Percentiles rank a stretch among this genome's conserved stretches.
Conservation (phyloP, 176 grass and related monocot genomes). For the Raddia distichophylla region DNA sequence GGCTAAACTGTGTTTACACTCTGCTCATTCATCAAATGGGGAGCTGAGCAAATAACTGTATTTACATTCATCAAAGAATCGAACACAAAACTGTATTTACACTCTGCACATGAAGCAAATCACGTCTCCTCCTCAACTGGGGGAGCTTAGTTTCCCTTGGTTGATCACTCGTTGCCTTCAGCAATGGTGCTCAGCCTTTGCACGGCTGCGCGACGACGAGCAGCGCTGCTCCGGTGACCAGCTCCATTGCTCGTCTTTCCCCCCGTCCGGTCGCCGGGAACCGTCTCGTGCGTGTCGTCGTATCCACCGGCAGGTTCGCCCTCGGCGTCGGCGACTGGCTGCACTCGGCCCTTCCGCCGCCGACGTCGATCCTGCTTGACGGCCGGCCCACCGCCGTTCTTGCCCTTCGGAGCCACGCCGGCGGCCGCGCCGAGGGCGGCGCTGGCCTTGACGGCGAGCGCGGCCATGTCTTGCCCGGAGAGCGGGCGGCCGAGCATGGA, state of each 20-base stretch:
- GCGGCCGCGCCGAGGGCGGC: background rate
- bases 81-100: background rate
- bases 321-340: background rate
- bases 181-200: slow-evolving; percentile 27
- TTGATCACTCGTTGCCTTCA: slow-evolving; percentile 17
- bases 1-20: background rate
- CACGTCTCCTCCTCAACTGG: slow-evolving; percentile 10
- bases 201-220: background rate
- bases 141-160: background rate
- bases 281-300: background rate
- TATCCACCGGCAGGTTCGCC: background rate
- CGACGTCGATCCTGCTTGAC: background rate
- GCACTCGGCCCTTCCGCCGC: background rate
- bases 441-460: slow-evolving; percentile 62
- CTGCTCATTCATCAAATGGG: background rate
- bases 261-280: background rate
- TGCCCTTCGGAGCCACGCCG: background rate
- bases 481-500: slow-evolving; percentile 41
- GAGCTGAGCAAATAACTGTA: background rate
- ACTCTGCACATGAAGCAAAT: background rate
- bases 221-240: too few species aligned
- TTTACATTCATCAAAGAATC: background rate
- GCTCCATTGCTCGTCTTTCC: background rate
- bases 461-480: slow-evolving; percentile 58
- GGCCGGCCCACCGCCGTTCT: background rate